Base-by-base conservation (phyloP, 1,139 yeast genomes). In the Suzukiozyma palmioleophila region DNA sequence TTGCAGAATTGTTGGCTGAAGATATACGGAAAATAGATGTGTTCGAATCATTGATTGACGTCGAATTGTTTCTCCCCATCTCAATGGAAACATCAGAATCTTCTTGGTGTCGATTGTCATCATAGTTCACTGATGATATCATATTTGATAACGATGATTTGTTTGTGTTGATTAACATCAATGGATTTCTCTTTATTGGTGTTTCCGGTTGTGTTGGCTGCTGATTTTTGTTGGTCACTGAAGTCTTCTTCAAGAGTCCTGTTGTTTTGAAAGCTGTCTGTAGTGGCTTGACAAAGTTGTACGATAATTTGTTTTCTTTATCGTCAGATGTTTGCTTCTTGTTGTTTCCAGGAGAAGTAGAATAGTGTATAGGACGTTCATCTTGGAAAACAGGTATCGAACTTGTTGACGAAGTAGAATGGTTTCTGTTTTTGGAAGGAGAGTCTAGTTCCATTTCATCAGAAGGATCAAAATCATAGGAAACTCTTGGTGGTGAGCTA, bases 261-360 rank as follows among this genome's bases (percentile, higher is more conserved):
- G 85, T 68, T 3, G 92, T 78, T 59, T 79, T 74, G 58, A 88
- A 88, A 11, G 94, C 96, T 0, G 92, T 82, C 56, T 86, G 95
- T 35, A 86, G 69, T 3, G 96, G 96, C 54, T 84, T 84, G 26
- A 84, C 95, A 41, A 79, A 77, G 47, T 79, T 77, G 59, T 81
- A 87, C 1, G 82, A 74, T 16, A 75, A 51, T 32, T 56, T 57
- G 46, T 69, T 68, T 43, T 64, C 74, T 42, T 68, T 65, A 41
- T 66, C 66, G 27, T 60, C 69, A 35, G 42, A 43, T 35, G 28
- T 12, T 30, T 34, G 14, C n/a, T 10, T 35, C 6, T 33, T 37
- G 26, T 11, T 13, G 18, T 14, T 31, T 11, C 16, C 11, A 28
- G 12, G 34, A 16, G 8, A 30, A 35, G 9, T 36, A 25, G 30